phyloP scores from a whole-genome alignment of 163 green algal genomes.

The Prototheca stagnorum region DNA sequence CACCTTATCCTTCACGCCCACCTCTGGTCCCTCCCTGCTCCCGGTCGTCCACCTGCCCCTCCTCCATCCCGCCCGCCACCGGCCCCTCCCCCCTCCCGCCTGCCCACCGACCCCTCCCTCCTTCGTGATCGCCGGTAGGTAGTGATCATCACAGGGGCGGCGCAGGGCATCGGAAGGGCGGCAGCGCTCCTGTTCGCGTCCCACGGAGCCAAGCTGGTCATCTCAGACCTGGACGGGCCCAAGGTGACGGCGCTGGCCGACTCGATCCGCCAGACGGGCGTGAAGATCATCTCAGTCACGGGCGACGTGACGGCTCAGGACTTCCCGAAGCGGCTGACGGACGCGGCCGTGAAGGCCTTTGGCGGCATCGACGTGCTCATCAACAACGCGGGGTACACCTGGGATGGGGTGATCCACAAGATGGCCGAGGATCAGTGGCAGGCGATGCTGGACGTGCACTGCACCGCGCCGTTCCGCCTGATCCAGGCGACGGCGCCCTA shows the following conservation, averaged over 20 bases:
- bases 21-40: too few species aligned
- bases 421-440: constrained; percentile 65
- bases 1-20: too few species aligned
- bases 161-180: constrained; percentile 57
- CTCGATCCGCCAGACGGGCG: constrained; percentile 25
- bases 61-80: too few species aligned
- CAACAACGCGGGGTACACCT: constrained; percentile 75
- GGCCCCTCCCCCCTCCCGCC: too few species aligned
- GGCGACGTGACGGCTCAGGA: constrained; percentile 40
- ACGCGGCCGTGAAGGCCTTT: constrained; percentile 33
- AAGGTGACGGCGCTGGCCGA: constrained; percentile 26
- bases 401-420: constrained; percentile 75
- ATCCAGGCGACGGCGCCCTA: constrained; percentile 45
- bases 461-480: constrained; percentile 60
- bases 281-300: constrained; percentile 10
- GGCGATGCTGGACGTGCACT: constrained; percentile 63
- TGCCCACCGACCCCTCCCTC: too few species aligned
- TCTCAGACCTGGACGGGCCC: constrained; percentile 25
- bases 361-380: constrained; percentile 57
- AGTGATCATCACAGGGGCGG: constrained; percentile 48
- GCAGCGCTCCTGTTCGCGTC: constrained; percentile 48
- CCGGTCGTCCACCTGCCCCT: too few species aligned
- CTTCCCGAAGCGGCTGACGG: constrained; percentile 34
- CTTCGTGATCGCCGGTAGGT: constrained; percentile 16
- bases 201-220: constrained; percentile 29